Base-by-base conservation (phyloP, 169 alveolate species). In the Besnoitia besnoiti region DNA sequence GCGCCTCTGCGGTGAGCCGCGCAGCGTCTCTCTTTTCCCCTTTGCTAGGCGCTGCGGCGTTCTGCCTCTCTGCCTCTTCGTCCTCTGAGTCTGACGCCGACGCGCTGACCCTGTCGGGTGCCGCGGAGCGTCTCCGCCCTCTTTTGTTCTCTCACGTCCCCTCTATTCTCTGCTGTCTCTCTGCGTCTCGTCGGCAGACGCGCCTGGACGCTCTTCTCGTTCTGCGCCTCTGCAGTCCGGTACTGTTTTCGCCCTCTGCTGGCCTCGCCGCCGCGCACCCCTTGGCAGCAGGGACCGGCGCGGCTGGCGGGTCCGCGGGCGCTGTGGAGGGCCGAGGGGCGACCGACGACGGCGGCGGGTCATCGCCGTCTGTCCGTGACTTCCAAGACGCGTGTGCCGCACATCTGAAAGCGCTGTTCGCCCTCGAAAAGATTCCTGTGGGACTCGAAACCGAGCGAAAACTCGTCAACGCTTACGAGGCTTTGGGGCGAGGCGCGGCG, bases 401-500 rank as follows among this genome's bases (percentile, higher is more conserved):
- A 5, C 67, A 55, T 5, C 67, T 55, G 67, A 3, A 19, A 16
- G 30, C n/a, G 14, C 82, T 73, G 44, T 19, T 73, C 24, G 14
- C 39, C n/a, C 44, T 73, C 39, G 82, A 73, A n/a, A 73, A 8
- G 14, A 4, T 73, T n/a, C 82, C 82, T 30, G 82, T 73, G 39
- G 82, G 82, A 0, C 46, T 73, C 47, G 82, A 73, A 5, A 73
- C 82, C 24, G 82, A 73, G 24, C 82, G 82, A 39, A 73, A 37
- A 19, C 14, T 73, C 39, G n/a, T 16, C 8, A 37, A n/a, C 12
- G 47, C 46, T 19, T 73, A 73, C 46, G 82, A n/a, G 44, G 47
- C 47, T 37, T 30, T 73, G 0, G 44, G 12, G 33, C 82, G 46
- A 7, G 46, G 82, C 16, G 82, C 82, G 82, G 0, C 82, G 10